phyloP scores from a whole-genome alignment of 352 stramenopile genomes.

The Phytopythium sindhum region DNA sequence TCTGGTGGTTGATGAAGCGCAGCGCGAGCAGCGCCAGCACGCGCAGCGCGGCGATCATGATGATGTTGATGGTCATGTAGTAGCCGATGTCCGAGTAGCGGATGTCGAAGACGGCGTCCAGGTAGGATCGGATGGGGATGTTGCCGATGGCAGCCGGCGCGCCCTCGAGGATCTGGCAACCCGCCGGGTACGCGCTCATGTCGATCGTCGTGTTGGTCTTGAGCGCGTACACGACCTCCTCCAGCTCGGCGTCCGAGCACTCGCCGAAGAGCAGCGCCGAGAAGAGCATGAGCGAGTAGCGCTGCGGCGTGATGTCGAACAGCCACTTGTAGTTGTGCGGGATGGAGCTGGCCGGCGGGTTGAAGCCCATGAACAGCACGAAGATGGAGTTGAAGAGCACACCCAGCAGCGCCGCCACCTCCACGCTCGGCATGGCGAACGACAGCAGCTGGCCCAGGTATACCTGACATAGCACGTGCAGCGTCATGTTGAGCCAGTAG shows the following conservation, averaged over 20 bases:
- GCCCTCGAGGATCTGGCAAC: conserved; percentile 29
- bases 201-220: conserved; percentile 13
- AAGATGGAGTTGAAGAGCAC: conserved; percentile 47
- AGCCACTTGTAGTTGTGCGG: conserved; percentile 32
- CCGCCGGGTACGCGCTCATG: conserved; percentile 17
- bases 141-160: conserved; percentile 17
- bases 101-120: conserved; percentile 32
- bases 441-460: conserved; percentile 35
- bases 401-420: conserved; percentile 28
- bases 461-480: conserved; percentile 34
- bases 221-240: conserved; percentile 10
- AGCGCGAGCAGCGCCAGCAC: conserved; percentile 39
- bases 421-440: conserved; percentile 32
- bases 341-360: conserved; percentile 28
- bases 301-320: conserved; percentile 31
- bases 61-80: conserved; percentile 26
- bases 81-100: conserved; percentile 29
- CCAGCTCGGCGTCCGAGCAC: conserved; percentile 23
- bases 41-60: conserved; percentile 37
- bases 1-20: conserved; percentile 52
- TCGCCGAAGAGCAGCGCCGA: conserved; percentile 23
- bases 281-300: conserved; percentile 27
- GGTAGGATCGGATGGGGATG: conserved; percentile 28
- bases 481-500: conserved; percentile 32
- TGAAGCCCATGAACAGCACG: conserved; percentile 53